phyloP scores from a whole-genome alignment of 2,329 filamentous ascomycete genomes.

The Allantophomopsis cytisporea region DNA sequence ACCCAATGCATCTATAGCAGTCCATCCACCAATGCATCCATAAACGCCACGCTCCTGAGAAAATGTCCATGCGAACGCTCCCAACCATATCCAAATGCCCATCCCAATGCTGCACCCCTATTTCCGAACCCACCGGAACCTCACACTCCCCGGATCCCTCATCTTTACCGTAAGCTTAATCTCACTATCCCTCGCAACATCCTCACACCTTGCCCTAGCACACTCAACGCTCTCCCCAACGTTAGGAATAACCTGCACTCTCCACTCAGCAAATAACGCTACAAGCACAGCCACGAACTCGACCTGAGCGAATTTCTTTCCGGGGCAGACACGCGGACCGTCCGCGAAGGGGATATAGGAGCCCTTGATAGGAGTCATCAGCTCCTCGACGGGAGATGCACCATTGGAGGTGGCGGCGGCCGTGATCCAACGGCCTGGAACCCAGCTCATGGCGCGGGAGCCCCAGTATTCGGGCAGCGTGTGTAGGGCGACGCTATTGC shows the following conservation, averaged over 20 bases:
- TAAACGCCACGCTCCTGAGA: no score
- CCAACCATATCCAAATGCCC: no score
- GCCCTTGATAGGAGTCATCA: conserved; percentile 4
- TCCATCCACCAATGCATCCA: no score
- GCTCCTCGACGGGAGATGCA: conserved; percentile 19
- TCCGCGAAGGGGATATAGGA: conserved; percentile 14
- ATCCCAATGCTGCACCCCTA: no score
- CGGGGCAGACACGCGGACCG: conserved; percentile 12
- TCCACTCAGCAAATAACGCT: conserved; percentile 1
- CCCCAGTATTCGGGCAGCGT: conserved; percentile 32
- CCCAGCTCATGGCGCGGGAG: not conserved
- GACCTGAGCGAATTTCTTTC: conserved; percentile 15
- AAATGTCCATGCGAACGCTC: no score
- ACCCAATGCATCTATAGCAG: no score
- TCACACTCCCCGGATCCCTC: not conserved
- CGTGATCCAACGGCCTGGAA: conserved; percentile 38
- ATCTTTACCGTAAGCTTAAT: conserved; percentile 8
- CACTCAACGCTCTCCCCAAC: conserved; percentile 2
- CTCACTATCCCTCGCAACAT: conserved; percentile 5
- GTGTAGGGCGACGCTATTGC: conserved; percentile 22
- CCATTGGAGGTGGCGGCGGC: conserved; percentile 5
- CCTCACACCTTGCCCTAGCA: conserved; percentile 4
- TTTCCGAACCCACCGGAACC: no score
- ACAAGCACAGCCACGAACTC: conserved; percentile 13
- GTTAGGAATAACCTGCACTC: conserved; percentile 1